Conservation (phyloP, 139 green algal genomes). For the Picochlorum sp. region DNA sequence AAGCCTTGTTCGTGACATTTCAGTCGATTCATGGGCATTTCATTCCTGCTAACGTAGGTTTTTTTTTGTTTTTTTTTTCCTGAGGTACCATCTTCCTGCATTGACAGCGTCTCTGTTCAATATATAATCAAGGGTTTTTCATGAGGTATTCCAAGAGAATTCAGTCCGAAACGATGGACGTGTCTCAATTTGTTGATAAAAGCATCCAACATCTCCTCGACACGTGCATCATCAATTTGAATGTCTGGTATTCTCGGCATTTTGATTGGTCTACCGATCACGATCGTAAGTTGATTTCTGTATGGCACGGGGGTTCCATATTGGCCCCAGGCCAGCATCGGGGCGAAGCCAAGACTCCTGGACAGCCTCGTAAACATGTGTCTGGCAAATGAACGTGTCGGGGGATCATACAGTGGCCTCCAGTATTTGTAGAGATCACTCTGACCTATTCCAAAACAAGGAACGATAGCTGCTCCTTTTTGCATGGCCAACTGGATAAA, state of each 20-base stretch:
- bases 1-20: too few species aligned
- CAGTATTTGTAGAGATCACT: slow-evolving; percentile 49
- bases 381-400: slow-evolving; percentile 5
- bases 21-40: too few species aligned
- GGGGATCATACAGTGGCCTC: slow-evolving; percentile 25
- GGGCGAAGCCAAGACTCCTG: slow-evolving; percentile 19
- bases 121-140: too few species aligned
- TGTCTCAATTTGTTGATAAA: slow-evolving; percentile 19
- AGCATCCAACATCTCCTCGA: slow-evolving; percentile 17
- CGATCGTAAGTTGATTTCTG: slow-evolving; percentile 15
- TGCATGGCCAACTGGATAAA: slow-evolving; percentile 72
- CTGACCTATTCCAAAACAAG: slow-evolving; percentile 85
- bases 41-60: too few species aligned
- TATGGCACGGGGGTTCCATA: slow-evolving; percentile 3
- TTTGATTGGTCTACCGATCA: slow-evolving; percentile 19
- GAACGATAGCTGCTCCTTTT: slow-evolving; percentile 55
- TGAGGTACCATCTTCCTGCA: too few species aligned
- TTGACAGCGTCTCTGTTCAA: too few species aligned
- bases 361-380: slow-evolving; percentile 2
- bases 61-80: too few species aligned
- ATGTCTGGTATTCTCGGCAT: slow-evolving; percentile 10
- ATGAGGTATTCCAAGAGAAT: too few species aligned
- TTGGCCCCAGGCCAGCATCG: slow-evolving; percentile 16
- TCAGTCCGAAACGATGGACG: slow-evolving; percentile 1
- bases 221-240: neutral